Percentiles rank a stretch among this genome's conserved stretches.
phyloP scores from a whole-genome alignment of 2,329 filamentous ascomycete species.

The Exophiala sideris region DNA sequence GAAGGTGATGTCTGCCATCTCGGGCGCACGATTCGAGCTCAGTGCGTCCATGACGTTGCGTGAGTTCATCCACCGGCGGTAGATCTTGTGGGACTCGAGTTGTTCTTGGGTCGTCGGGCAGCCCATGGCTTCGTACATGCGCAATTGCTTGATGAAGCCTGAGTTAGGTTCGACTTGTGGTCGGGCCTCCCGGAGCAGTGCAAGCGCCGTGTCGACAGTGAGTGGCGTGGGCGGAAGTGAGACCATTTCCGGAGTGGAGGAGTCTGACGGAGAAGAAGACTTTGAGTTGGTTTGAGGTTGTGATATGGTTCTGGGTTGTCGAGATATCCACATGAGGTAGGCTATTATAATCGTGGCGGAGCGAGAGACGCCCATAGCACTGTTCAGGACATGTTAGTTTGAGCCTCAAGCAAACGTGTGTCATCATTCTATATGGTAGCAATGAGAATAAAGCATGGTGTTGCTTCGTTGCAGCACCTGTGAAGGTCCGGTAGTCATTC shows the following conservation, averaged over 20 bases:
- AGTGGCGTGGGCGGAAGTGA: slow-evolving; percentile 51
- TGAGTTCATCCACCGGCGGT: slow-evolving; percentile 74
- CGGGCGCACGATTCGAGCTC: slow-evolving; percentile 74
- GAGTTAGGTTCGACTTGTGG: slow-evolving; percentile 83
- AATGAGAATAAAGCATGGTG: no score
- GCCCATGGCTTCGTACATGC: slow-evolving; percentile 83
- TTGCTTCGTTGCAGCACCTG: no score
- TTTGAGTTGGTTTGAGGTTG: slow-evolving; percentile 34
- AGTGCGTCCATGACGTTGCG: slow-evolving; percentile 64
- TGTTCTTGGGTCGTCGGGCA: slow-evolving; percentile 67
- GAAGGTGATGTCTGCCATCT: slow-evolving; percentile 72
- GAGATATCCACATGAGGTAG: slow-evolving; percentile 65
- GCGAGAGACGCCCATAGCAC: slow-evolving; percentile 94
- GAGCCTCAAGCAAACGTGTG: slow-evolving; percentile 14
- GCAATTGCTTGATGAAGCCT: slow-evolving; percentile 86
- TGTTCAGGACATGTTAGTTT: slow-evolving; percentile 44
- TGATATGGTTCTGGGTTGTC: slow-evolving; percentile 13
- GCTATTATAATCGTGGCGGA: slow-evolving; percentile 81
- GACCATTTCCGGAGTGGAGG: slow-evolving; percentile 41
- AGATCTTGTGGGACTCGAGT: slow-evolving; percentile 58
- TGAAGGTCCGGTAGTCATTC: no score
- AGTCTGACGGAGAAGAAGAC: background rate
- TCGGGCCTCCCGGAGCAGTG: slow-evolving; percentile 65
- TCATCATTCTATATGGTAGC: no score
- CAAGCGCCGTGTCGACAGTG: slow-evolving; percentile 53